Evolutionary conservation across 169 alveolate species (phyloP), one percentile per base, ranked within the genome.

Genomic region (Plasmodium fragile): DNA sequence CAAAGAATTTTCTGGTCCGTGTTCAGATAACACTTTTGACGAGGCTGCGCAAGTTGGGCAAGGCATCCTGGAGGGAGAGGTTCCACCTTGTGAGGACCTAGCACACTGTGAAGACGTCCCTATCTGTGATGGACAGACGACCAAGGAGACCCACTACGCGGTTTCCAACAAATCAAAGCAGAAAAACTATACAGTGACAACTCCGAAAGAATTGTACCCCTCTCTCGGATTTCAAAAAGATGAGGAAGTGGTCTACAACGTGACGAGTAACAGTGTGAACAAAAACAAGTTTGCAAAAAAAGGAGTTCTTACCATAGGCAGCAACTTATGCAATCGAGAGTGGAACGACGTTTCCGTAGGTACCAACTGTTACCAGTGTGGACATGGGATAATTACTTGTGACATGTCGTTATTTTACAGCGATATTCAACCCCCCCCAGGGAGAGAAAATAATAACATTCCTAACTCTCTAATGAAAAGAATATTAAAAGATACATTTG

Each of bases 401-500:
- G 70, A 75, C 32, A 85, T 85, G 93, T 85, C 93, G 5, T 75
- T 85, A 34, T 85, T 85, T 75, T 85, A 85, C 79, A 85, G 43
- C 25, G 72, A 82, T 13, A 16, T 34, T 77, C 25, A 85, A 41
- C 28, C 30, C 34, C 22, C 52, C 18, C 13, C 32, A 16, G 39
- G 85, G 18, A 78, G 72, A 45, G 85, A 75, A 85, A 53, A 85
- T 75, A 85, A 73, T 6, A 55, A 34, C 28, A 75, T 85, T 18
- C 84, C 93, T 4, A 73, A 77, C 65, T 55, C 59, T 30, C 41
- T 85, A 85, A 85, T 85, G 85, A 85, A 85, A 65, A 72, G 93
- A 75, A 85, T 85, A 18, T 43, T 85, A 53, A 85, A 85, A 75
- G 93, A 85, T 30, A 85, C 85, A 30, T 85, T 85, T 85, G 93